Evolutionary conservation across 768 basidiomycete genomes (phyloP).

Genomic region (Tylopilus vinaceipallidus): DNA sequence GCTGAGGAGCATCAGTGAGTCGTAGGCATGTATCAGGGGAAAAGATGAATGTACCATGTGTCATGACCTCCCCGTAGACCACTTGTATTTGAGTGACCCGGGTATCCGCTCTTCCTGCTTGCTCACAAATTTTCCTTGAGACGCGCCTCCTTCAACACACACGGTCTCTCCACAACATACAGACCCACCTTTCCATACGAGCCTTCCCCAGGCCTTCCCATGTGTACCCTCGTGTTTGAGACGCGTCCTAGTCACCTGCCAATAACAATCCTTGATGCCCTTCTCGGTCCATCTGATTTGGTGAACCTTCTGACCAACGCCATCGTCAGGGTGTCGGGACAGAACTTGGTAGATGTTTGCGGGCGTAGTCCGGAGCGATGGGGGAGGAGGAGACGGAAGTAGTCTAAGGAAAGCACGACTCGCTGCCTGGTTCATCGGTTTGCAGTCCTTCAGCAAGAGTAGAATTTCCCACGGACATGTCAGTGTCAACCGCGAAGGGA

Average conservation of each 20-base stretch:
- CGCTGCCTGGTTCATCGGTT: conserved; percentile 28
- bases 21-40: neutral
- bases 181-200: conserved; percentile 74
- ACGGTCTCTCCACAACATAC: neutral
- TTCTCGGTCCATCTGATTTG: conserved; percentile 75
- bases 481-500: neutral
- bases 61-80: conserved; percentile 53
- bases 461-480: conserved; percentile 21
- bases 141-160: conserved; percentile 9
- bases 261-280: conserved; percentile 64
- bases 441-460: no score
- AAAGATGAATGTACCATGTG: conserved; percentile 4
- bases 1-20: conserved; percentile 2
- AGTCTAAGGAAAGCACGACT: conserved; percentile 47
- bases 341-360: conserved; percentile 74
- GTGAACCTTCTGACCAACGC: conserved; percentile 64
- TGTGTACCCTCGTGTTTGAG: conserved; percentile 74
- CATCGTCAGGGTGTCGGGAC: conserved; percentile 63
- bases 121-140: conserved; percentile 60
- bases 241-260: conserved; percentile 68
- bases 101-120: conserved; percentile 58
- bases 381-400: conserved; percentile 57
- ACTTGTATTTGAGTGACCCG: conserved; percentile 73
- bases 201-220: conserved; percentile 80
- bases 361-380: conserved; percentile 52